A percentile compares a stretch with the other conserved stretches of the same genome.
phyloP scores from a whole-genome alignment of 805 yeast genomes.

The Lipomyces sp. region DNA sequence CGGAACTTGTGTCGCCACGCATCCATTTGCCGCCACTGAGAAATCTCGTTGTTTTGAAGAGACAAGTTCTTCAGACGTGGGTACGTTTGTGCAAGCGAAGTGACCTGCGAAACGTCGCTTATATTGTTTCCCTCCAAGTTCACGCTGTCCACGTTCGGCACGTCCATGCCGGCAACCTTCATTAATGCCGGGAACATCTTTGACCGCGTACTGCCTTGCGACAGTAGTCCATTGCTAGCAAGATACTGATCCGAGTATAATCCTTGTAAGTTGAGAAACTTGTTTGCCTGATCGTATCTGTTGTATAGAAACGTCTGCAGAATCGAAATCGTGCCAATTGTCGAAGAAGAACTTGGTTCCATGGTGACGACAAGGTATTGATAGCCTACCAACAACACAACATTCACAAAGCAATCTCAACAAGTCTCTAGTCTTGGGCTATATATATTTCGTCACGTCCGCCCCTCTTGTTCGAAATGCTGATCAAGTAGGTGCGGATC shows the following conservation, averaged over 20 bases:
- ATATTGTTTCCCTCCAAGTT: conserved; percentile 63
- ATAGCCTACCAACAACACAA: too few species aligned
- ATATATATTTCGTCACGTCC: too few species aligned
- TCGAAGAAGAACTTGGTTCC: conserved; percentile 5
- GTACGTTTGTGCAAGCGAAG: conserved; percentile 65
- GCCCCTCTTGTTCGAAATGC: too few species aligned
- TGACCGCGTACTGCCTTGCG: conserved; percentile 47
- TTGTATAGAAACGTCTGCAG: conserved; percentile 58
- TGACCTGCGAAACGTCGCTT: conserved; percentile 55
- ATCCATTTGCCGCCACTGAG: conserved; percentile 59
- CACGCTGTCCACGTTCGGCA: conserved; percentile 29
- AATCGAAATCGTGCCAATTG: conserved; percentile 54
- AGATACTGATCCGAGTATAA: conserved; percentile 65
- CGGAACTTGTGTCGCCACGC: conserved; percentile 74
- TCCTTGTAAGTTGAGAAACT: conserved; percentile 65
- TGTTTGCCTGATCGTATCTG: conserved; percentile 62
- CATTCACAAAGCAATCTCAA: too few species aligned
- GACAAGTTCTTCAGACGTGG: conserved; percentile 79
- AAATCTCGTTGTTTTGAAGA: conserved; percentile 68
- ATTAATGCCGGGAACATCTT: conserved; percentile 85
- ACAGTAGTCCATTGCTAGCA: conserved; percentile 60
- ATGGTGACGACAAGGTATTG: neutral
- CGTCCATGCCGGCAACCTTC: conserved; percentile 13
- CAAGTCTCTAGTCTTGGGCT: too few species aligned
- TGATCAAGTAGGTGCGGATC: too few species aligned